These are phyloP conservation scores for Xylaria venustula DNA, from an alignment of 495 filamentous ascomycete species.

Conservation along the genomic window DNA sequence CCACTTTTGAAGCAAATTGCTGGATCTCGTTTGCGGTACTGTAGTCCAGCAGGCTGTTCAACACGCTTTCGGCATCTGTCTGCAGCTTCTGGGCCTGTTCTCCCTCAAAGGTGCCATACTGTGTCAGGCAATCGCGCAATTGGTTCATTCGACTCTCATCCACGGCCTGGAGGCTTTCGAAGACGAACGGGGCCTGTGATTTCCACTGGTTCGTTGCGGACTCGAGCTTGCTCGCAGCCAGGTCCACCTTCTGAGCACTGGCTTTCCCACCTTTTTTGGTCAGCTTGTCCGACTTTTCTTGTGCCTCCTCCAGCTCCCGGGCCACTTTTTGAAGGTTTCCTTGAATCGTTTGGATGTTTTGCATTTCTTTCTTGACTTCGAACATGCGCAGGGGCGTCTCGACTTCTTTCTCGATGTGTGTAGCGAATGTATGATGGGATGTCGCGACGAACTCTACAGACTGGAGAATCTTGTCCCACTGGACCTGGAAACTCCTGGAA, in stretches of 20 bases:
- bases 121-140: conserved; percentile 88
- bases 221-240: conserved; percentile 70
- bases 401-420: conserved; percentile 86
- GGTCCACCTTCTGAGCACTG: conserved; percentile 74
- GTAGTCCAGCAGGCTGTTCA: conserved; percentile 84
- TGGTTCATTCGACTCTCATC: conserved; percentile 91
- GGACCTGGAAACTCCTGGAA: conserved; percentile 78
- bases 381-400: conserved; percentile 76
- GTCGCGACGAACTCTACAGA: conserved; percentile 77
- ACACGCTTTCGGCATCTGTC: conserved; percentile 71
- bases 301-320: conserved; percentile 77
- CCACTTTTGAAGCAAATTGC: conserved; percentile 63
- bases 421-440: conserved; percentile 79
- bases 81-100: conserved; percentile 81
- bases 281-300: conserved; percentile 86
- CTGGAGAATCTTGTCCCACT: conserved; percentile 88
- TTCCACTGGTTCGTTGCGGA: conserved; percentile 85
- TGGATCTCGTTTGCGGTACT: conserved; percentile 88
- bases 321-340: conserved; percentile 77
- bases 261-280: conserved; percentile 76
- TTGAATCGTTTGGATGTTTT: conserved; percentile 78
- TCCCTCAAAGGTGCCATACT: conserved; percentile 87
- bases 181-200: conserved; percentile 92
- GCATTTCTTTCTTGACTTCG: conserved; percentile 74
- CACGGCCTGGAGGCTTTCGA: conserved; percentile 87